Evolutionary conservation across 2,329 filamentous ascomycete species (phyloP).

Genomic region (Scopulariopsis brevicaulis): DNA sequence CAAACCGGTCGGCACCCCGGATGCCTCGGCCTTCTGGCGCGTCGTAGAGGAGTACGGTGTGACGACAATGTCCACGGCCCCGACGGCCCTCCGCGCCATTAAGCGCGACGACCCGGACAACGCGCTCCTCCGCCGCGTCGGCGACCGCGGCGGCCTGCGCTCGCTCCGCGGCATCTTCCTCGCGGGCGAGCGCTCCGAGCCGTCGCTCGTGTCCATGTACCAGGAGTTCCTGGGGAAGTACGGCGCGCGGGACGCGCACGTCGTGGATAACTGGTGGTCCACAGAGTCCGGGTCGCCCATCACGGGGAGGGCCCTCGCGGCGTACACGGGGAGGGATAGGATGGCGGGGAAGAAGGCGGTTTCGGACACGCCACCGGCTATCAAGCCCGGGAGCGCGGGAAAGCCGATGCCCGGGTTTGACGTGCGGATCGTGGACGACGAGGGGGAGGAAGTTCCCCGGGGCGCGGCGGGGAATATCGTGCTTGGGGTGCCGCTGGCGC

Average conservation of each 20-base stretch:
- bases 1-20: slow-evolving; percentile 84
- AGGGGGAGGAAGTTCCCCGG: slow-evolving; percentile 56
- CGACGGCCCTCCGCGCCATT: slow-evolving; percentile 78
- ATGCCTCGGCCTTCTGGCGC: slow-evolving; percentile 81
- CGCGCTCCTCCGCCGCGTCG: slow-evolving; percentile 48
- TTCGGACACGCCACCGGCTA: slow-evolving; percentile 29
- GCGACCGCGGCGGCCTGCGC: slow-evolving; percentile 58
- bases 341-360: slow-evolving; percentile 23
- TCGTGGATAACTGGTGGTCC: slow-evolving; percentile 52
- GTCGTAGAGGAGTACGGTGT: slow-evolving; percentile 78
- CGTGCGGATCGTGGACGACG: slow-evolving; percentile 72
- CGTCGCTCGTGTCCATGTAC: slow-evolving; percentile 72
- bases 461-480: slow-evolving; percentile 90
- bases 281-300: slow-evolving; percentile 49
- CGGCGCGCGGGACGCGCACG: slow-evolving; percentile 46
- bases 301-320: slow-evolving; percentile 40
- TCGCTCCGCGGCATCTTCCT: slow-evolving; percentile 68
- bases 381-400: slow-evolving; percentile 74
- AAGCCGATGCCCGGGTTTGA: slow-evolving; percentile 90
- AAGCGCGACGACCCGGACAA: slow-evolving; percentile 75
- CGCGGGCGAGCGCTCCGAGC: slow-evolving; percentile 82
- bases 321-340: slow-evolving; percentile 46
- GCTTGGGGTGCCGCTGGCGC: slow-evolving; percentile 68
- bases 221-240: slow-evolving; percentile 59
- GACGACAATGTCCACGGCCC: slow-evolving; percentile 75